Evolutionary conservation across 768 basidiomycete species (phyloP), one percentile per base, ranked within the genome.

Genomic region (Solioccasus polychromus): DNA sequence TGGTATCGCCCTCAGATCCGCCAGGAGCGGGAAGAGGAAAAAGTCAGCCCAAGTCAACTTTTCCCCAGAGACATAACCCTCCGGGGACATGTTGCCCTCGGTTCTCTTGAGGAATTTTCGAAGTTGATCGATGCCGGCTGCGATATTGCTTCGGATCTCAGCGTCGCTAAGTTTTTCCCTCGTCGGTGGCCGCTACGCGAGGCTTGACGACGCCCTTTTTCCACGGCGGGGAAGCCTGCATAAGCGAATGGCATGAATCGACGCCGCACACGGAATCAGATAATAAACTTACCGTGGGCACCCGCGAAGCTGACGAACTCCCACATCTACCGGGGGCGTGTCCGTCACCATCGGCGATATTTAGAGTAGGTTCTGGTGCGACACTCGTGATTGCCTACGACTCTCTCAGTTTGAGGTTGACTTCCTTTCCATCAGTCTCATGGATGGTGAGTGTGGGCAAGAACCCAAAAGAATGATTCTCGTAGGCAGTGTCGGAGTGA

Each of bases 11-110:
- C 35, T 46, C 5, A 66, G 52, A 28, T 66, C 64, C 25, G 64
- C 66, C 36, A 66, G 44, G 2, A 67, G 59, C 3, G 64, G 59
- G 32, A 44, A 67, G 11, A 66, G 55, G 55, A 67, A 67, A 40
- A 68, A 63, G 48, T 66, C 64, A 11, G 66, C 64, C 64, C 64
- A 66, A 5, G 45, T 57, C 35, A 60, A n/a, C 30, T 53, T 48
- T 11, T 50, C 47, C 5, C 63, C 64, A 45, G 64, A 68, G 3
- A 59, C 44, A 18, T 59, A 66, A 12, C 66, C 66, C 5, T 57
- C 47, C 1, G 53, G 53, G 17, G 61, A 51, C 61, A 66, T 66
- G 17, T 34, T 19, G 0, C 45, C 51, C 38, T 66, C 64, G 12
- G 25, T n/a, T 9, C 4, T 24, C 20, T 29, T 15, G 25, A 66